phyloP scores from a whole-genome alignment of 495 filamentous ascomycete species.

The Hyaloscypha bicolor region DNA sequence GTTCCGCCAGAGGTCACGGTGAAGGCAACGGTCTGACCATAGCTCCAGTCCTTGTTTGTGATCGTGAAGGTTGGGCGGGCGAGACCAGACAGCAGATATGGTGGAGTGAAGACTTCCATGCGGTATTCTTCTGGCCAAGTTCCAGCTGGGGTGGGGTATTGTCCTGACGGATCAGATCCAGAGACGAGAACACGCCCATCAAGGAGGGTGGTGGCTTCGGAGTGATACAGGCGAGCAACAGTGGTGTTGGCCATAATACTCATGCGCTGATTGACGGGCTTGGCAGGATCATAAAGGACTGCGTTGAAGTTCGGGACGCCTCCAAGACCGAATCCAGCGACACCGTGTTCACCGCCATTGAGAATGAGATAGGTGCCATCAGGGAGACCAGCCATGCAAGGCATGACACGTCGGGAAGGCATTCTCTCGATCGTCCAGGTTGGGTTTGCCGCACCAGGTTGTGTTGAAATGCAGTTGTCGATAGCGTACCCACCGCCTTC shows the following conservation, averaged over 20 bases:
- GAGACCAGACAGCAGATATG: conserved; percentile 56
- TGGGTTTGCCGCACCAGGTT: conserved; percentile 55
- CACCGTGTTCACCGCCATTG: conserved; percentile 62
- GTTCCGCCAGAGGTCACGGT: conserved; percentile 33
- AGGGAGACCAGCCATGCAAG: conserved; percentile 66
- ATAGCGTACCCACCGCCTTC: conserved; percentile 50
- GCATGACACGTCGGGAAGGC: conserved; percentile 65
- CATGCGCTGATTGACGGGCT: conserved; percentile 58
- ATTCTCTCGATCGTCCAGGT: conserved; percentile 66
- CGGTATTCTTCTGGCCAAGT: conserved; percentile 57
- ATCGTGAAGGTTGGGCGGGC: conserved; percentile 52
- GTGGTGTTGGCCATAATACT: conserved; percentile 67
- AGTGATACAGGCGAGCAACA: conserved; percentile 65
- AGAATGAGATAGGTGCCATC: conserved; percentile 67
- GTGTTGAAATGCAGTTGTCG: conserved; percentile 66
- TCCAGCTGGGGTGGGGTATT: conserved; percentile 32
- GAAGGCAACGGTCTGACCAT: conserved; percentile 44
- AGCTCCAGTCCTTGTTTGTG: conserved; percentile 52
- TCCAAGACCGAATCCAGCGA: conserved; percentile 64
- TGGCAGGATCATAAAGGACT: conserved; percentile 61
- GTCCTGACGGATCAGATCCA: conserved; percentile 60
- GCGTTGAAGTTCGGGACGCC: conserved; percentile 60
- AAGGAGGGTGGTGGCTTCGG: conserved; percentile 63
- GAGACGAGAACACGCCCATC: conserved; percentile 69
- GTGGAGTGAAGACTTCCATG: conserved; percentile 66